These are phyloP conservation scores for Geotrichum bryndzae DNA, from an alignment of 1,139 yeast species.

Conservation along the genomic window DNA sequence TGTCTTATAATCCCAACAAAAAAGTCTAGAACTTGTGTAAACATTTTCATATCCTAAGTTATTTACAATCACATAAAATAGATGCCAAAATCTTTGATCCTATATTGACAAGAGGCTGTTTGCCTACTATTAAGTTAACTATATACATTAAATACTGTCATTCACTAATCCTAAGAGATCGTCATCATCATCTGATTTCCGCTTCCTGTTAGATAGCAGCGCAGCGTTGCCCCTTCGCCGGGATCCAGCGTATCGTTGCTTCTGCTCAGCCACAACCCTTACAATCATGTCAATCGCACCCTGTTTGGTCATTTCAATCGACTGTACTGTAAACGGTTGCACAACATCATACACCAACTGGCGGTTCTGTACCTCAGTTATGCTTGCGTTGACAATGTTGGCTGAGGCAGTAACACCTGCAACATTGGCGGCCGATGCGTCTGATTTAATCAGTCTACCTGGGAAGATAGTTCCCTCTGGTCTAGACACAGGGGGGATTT, in stretches of 20 bases:
- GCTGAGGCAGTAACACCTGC: conserved; percentile 21
- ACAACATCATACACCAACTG: conserved; percentile 6
- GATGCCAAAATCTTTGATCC: neutral
- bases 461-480: conserved; percentile 11
- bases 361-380: neutral
- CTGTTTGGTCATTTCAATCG: conserved; percentile 6
- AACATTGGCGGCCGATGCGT: conserved; percentile 19
- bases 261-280: neutral
- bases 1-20: conserved; percentile 43
- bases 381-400: conserved; percentile 6
- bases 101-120: neutral
- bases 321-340: conserved; percentile 13
- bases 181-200: neutral
- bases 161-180: neutral
- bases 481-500: neutral
- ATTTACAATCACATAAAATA: neutral
- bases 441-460: conserved; percentile 19
- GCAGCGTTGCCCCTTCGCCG: conserved; percentile 1
- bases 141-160: neutral
- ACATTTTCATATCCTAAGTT: neutral
- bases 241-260: neutral
- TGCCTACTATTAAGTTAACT: neutral
- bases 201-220: conserved; percentile 5
- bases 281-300: conserved; percentile 14
- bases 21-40: neutral